phyloP scores from a whole-genome alignment of 768 basidiomycete species.

The Dacryopinax spathularia region DNA sequence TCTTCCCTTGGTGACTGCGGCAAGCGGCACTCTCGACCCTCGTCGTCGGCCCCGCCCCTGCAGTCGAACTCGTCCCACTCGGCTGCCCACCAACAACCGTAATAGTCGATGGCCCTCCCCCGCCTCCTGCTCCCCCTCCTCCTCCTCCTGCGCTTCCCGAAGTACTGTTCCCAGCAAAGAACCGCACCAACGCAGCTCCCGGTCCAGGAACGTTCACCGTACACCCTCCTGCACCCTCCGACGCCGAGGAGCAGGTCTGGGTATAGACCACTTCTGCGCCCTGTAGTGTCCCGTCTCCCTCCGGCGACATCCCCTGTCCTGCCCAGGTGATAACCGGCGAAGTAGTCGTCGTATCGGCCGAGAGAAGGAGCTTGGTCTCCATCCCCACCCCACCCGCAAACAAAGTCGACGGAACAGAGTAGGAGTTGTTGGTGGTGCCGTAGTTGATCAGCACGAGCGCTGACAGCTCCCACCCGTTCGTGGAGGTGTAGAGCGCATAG shows the following conservation, averaged over 20 bases:
- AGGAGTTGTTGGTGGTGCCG: constrained; percentile 20
- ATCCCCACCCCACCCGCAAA: constrained; percentile 22
- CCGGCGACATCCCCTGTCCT: constrained; percentile 27
- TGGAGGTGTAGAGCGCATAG: constrained; percentile 41
- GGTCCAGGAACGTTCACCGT: constrained; percentile 35
- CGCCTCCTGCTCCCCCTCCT: neutral
- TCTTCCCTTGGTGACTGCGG: too few species aligned
- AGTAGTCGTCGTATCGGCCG: constrained; percentile 37
- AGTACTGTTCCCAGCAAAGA: neutral
- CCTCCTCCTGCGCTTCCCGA: neutral
- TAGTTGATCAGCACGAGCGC: constrained; percentile 48
- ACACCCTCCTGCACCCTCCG: constrained; percentile 28
- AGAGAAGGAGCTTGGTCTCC: constrained; percentile 28
- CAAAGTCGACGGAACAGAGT: constrained; percentile 31
- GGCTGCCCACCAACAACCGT: neutral
- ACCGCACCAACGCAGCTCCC: constrained; percentile 33
- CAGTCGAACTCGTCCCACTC: neutral
- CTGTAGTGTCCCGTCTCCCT: neutral
- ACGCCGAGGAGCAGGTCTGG: neutral
- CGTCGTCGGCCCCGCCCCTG: too few species aligned
- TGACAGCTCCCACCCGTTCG: constrained; percentile 26
- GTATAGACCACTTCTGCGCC: neutral
- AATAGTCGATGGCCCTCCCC: neutral
- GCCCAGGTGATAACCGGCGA: constrained; percentile 41
- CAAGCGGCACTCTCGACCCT: too few species aligned